A percentile compares a stretch with the other conserved stretches of the same genome.
Conservation (phyloP, 345 rosid species). For the Excoecaria agallocha region DNA sequence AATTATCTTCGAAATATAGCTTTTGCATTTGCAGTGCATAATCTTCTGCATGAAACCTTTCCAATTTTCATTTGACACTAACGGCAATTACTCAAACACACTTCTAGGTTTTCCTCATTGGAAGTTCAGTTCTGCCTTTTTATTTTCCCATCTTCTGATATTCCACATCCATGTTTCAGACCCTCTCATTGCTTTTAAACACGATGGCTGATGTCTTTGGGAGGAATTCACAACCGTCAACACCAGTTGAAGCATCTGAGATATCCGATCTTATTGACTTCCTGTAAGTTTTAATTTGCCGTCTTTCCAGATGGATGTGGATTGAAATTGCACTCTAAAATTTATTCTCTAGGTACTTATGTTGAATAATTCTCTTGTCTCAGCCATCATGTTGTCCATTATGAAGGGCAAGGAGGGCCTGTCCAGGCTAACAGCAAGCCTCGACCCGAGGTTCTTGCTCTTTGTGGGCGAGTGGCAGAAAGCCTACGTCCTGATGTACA, state of each 20-base stretch:
- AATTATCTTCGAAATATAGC: no score
- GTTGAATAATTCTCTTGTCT: neutral
- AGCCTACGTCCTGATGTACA: slow-evolving; percentile 76
- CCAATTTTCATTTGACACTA: neutral
- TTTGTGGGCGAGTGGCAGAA: slow-evolving; percentile 66
- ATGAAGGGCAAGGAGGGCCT: slow-evolving; percentile 92
- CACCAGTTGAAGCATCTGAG: slow-evolving; percentile 75
- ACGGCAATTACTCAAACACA: neutral
- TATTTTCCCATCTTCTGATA: neutral
- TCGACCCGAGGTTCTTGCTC: slow-evolving; percentile 64
- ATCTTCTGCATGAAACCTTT: neutral
- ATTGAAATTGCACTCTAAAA: neutral
- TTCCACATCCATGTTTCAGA: slow-evolving; percentile 41
- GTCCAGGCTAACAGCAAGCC: slow-evolving; percentile 90
- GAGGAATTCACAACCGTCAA: slow-evolving; percentile 52
- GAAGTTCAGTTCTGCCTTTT: neutral
- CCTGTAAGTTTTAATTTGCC: slow-evolving; percentile 48
- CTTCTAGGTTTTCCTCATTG: neutral
- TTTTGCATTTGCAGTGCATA: no score
- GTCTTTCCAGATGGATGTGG: neutral
- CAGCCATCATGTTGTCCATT: slow-evolving; percentile 92
- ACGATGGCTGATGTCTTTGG: slow-evolving; percentile 81
- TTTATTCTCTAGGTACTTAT: neutral
- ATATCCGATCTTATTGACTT: slow-evolving; percentile 81
- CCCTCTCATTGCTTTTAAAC: slow-evolving; percentile 57